Evolutionary conservation across 2,329 filamentous ascomycete genomes (phyloP), one percentile per base, ranked within the genome.

Genomic region (Onygena corvina): DNA sequence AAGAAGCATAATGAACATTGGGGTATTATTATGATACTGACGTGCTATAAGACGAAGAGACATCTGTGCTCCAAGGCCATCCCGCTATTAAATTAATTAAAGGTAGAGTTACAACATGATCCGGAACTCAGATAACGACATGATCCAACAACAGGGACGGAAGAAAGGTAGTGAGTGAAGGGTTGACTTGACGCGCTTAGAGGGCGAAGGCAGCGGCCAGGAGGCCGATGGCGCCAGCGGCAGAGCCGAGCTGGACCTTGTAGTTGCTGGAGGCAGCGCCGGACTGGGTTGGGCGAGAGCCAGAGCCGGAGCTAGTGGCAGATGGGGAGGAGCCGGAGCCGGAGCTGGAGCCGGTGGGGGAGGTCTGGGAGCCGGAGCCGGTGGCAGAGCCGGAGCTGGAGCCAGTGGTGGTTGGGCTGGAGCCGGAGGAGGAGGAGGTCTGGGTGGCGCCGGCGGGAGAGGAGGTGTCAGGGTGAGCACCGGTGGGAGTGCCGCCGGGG

Each of bases 161-260:
- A 20, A 27, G 16, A n/a, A 20, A 14, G n/a, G 23, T 35, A 3
- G 7, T 4, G 5, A 16, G 23, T 20, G 34, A 21, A 12, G 9
- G 18, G 12, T 42, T n/a, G 6, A 29, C 1, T 18, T 30, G 31
- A 34, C 2, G 25, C 33, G 18, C 38, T 63, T 60, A 69, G 55
- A 68, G 60, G 56, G 61, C 64, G 49, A 65, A 62, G 38, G 63
- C 61, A 49, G 64, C 66, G 46, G 65, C 49, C 11, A 65, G 52
- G 40, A 67, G 55, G 30, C 65, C 65, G 12, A 66, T 38, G 20
- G 67, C 49, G 35, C 64, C 61, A 34, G 59, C 64, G 20, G 61
- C 58, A 21, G 63, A 66, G 46, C 58, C 60, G 42, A 46, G 42
- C 42, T 33, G 40, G 25, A 46, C 2, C n/a, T 46, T 31, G 11